Evolutionary conservation across 106 monocot species (phyloP), one percentile per base, ranked within the genome.

Genomic region (Apostasia shenzhenica): DNA sequence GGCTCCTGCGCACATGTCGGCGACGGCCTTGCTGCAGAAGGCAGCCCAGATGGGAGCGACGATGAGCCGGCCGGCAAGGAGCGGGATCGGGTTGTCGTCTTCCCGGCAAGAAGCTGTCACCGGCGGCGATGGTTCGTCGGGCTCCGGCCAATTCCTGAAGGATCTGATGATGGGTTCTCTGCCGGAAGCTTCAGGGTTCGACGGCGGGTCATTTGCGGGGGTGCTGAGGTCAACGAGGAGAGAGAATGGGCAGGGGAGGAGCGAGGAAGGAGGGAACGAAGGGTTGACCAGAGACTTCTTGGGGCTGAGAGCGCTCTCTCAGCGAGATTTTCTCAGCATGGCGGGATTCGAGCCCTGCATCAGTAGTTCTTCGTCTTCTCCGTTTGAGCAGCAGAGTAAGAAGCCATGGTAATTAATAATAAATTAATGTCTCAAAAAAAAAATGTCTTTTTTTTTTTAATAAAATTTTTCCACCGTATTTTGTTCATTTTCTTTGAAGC

Each of bases 281-380:
- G 77, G 68, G 42, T 59, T 81, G 78, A 92, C 91, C 2, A 88
- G 85, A 62, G 92, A 92, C 60, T 88, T 92, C 78, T 72, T 92
- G 75, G 80, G 92, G 14, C 74, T 92, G 1, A 85, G 71, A 48
- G 76, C 92, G 5, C 60, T 88, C 9, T 85, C 84, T 3, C 84
- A 74, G 14, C 69, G 78, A 14, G 90, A 85, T 12, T 65, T 92
- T 6, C 65, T 92, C 63, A 81, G 67, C 78, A 78, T 92, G 75
- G 77, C 79, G 60, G 75, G 70, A 5, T 59, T 82, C 4, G 86
- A 76, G 55, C 66, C 80, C 53, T 74, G 79, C 76, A 73, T 73
- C 54, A 75, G 69, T 56, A 51, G 11, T 57, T 37, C 40, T 8
- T 61, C 75, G 13, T 60, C 76, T 38, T 59, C 81, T 40, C 65